phyloP scores from a whole-genome alignment of 1,284 basidiomycete species.

The Anthracocystis panici-leucophaei region DNA sequence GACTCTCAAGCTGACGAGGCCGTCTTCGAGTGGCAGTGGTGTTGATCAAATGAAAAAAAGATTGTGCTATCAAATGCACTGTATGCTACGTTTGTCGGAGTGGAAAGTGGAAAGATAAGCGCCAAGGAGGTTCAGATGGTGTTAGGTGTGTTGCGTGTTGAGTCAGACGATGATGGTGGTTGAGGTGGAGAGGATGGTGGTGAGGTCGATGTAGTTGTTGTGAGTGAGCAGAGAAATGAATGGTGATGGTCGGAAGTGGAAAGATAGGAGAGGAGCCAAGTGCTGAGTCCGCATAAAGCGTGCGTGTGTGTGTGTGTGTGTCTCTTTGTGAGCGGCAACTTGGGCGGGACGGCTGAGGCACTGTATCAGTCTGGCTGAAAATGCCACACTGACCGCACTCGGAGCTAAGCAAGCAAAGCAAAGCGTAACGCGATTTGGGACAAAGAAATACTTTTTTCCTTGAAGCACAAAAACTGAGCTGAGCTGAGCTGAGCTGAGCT shows the following conservation, averaged over 20 bases:
- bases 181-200: background rate
- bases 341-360: too few species aligned
- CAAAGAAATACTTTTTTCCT: too few species aligned
- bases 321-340: too few species aligned
- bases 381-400: too few species aligned
- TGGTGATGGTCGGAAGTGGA: conserved; percentile 1
- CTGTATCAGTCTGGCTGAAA: too few species aligned
- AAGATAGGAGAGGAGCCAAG: background rate
- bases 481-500: too few species aligned
- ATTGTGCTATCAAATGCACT: background rate
- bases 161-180: background rate
- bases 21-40: conserved; percentile 33
- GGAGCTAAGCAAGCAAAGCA: too few species aligned
- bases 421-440: too few species aligned
- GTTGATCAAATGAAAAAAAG: background rate
- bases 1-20: conserved; percentile 40
- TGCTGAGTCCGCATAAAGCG: too few species aligned
- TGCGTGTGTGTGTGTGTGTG: too few species aligned
- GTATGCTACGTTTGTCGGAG: background rate
- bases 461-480: too few species aligned
- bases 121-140: background rate
- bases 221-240: background rate
- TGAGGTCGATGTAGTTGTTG: conserved; percentile 2
- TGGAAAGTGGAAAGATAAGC: background rate
- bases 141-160: background rate